Evolutionary conservation across 306 rosid species (phyloP), one percentile per base, ranked within the genome.

Genomic region (Rubus idaeus): DNA sequence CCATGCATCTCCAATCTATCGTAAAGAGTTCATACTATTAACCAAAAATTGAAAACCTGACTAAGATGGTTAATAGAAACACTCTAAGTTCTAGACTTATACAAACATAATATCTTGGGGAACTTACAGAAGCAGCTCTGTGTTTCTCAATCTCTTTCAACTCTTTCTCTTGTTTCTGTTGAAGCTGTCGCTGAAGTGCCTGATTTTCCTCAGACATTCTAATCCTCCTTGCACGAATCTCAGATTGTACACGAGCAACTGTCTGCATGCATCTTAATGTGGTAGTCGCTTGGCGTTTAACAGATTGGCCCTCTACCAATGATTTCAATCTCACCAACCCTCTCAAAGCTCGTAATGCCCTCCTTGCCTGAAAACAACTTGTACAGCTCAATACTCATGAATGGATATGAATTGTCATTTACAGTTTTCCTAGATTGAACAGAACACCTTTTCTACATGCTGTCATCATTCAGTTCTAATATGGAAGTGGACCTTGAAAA

Each of bases 191-290:
- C 80, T 91, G 94, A 52, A 92, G 90, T 51, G 90, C 88, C 74
- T 79, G 99, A 35, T 96, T 92, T 85, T 96, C 97, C 81, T 92
- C 98, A 0, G 94, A 88, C 90, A 91, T 85, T 82, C 88, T 91
- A 4, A 90, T 71, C 79, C 94, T 88, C 83, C 99, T 81, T 16
- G 88, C 86, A 40, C 85, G 93, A 80, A 96, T 83, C 85, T 92
- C 89, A 50, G 94, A 88, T 77, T 96, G 99, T 53, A 96, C 77
- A 5, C 86, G 82, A 52, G 97, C 87, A 75, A 92, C 87, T 11
- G 98, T 92, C 85, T 96, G 99, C 98, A 96, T 92, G 86, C 93
- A 91, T 83, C 78, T 89, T 67, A 96, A 88, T 23, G 98, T 84
- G 45, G 88, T 83, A 18, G 91, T 82, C 41, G 91, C 90, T 85